These are phyloP conservation scores for Trypanosoma vivax DNA, from an alignment of 208 protist species.

Conservation along the genomic window DNA sequence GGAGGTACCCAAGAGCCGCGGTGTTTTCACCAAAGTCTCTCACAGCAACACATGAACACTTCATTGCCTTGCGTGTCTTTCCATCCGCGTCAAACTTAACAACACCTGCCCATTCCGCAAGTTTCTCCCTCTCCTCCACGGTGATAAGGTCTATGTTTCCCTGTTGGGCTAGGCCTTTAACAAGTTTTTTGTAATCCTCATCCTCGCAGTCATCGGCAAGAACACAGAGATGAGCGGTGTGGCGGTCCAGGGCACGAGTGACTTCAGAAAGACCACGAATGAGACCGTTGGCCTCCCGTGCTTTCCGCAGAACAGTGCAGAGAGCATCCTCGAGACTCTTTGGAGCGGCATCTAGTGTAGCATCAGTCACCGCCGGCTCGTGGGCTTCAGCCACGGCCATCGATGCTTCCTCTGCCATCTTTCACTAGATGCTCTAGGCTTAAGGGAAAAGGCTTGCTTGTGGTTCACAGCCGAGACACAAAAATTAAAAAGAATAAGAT, in stretches of 20 bases:
- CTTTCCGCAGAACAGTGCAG: constrained; percentile 81
- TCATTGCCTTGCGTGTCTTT: constrained; percentile 75
- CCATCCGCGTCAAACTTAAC: constrained; percentile 40
- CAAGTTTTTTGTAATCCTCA: constrained; percentile 89
- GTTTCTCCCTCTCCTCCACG: constrained; percentile 79
- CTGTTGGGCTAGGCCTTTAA: constrained; percentile 76
- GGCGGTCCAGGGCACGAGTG: constrained; percentile 77
- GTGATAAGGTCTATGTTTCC: constrained; percentile 84
- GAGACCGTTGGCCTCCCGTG: constrained; percentile 83
- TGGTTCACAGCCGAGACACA: constrained; percentile 6
- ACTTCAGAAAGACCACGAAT: constrained; percentile 85
- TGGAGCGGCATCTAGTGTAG: constrained; percentile 54
- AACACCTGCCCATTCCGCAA: constrained; percentile 79
- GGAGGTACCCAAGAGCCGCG: constrained; percentile 75
- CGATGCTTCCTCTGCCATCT: constrained; percentile 83
- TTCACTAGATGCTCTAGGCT: constrained; percentile 12
- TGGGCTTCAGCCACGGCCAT: constrained; percentile 35
- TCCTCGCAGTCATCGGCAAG: constrained; percentile 90
- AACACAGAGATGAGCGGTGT: constrained; percentile 80
- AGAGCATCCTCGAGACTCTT: constrained; percentile 79
- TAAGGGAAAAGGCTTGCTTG: no score
- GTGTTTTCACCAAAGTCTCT: constrained; percentile 86
- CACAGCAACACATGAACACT: constrained; percentile 86
- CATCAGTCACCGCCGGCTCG: constrained; percentile 19
- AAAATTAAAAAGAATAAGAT: constrained; percentile 5